phyloP scores from a whole-genome alignment of 2,329 filamentous ascomycete species.

The Claviceps lovelessii region DNA sequence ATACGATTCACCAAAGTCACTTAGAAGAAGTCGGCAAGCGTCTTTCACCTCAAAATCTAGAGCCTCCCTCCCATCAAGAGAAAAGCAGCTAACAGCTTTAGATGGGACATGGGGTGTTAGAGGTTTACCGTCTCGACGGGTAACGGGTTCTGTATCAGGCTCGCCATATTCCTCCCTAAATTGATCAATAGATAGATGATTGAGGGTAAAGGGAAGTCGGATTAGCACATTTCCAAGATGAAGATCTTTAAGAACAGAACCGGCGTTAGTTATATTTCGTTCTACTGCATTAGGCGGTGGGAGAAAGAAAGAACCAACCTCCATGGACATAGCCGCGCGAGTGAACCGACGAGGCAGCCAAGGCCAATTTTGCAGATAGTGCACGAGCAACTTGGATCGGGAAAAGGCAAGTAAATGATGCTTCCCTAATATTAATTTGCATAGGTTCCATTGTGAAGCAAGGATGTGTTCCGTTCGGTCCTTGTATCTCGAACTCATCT shows the following conservation, averaged over 20 bases:
- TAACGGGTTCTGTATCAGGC: neutral
- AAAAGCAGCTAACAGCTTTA: too few relatives aligned
- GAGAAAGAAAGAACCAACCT: neutral
- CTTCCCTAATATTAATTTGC: neutral
- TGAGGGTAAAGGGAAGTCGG: neutral
- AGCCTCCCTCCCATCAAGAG: too few relatives aligned
- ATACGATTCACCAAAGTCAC: neutral
- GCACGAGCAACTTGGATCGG: neutral
- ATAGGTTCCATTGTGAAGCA: neutral
- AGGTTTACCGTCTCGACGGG: too few relatives aligned
- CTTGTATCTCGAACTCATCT: neutral
- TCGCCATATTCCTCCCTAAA: neutral
- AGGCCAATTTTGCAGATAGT: neutral
- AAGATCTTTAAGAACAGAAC: neutral
- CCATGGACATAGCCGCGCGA: neutral
- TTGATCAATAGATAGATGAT: neutral
- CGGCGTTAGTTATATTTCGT: too few relatives aligned
- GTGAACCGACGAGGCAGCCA: neutral
- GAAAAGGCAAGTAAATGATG: neutral
- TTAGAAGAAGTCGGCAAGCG: neutral
- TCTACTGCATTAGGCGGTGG: too few relatives aligned
- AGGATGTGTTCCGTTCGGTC: neutral
- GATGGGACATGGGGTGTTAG: too few relatives aligned
- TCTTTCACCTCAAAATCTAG: too few relatives aligned
- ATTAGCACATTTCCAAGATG: neutral